Base-by-base conservation (phyloP, 176 grass and related monocot genomes). In the Hsuehochloa calcarea region DNA sequence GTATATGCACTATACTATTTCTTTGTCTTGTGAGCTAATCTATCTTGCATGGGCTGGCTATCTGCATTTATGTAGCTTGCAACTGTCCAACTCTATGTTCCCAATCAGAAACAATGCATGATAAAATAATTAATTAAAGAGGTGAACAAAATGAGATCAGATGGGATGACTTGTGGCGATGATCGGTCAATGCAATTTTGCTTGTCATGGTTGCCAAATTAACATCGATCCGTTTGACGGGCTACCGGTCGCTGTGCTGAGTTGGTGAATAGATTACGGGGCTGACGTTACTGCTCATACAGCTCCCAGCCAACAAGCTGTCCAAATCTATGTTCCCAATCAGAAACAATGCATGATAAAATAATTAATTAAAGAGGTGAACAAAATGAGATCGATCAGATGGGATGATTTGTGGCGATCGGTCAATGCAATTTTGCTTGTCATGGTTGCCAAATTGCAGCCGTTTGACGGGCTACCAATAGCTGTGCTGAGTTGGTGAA, bases 121-220 rank as follows among this genome's bases (percentile, higher is more conserved):
- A 79, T 79, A 4, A 64, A 45, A 10, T 13, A 14, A 16, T 35
- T 49, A 47, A 65, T n/a, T n/a, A n/a, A 65, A 45, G 1, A 10
- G 39, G 15, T 13, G 15, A 74, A 59, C 43, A n/a, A 17, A 54
- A 29, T 75, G 16, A 80, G n/a, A n/a, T 80, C 74, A 15, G 37
- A 35, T 15, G 10, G 22, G 75, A 67, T 20, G 81, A 73, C 45
- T 89, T 19, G 0, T 23, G 13, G 16, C 43, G n/a, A n/a, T n/a
- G 10, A 31, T 77, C 25, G 83, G 63, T 85, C 75, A 79, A 70
- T 35, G 39, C 13, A 4, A 65, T 54, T 52, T 60, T 39, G 65
- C 65, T 29, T 86, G 80, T 17, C 22, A 40, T 10, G 54, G 34
- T 83, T 68, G 73, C 73, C 80, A 83, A 83, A 64, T 88, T 52